A percentile compares a stretch with the other conserved stretches of the same genome.
Conservation (phyloP, 2,329 filamentous ascomycete species). For the Zarea fungicola region DNA sequence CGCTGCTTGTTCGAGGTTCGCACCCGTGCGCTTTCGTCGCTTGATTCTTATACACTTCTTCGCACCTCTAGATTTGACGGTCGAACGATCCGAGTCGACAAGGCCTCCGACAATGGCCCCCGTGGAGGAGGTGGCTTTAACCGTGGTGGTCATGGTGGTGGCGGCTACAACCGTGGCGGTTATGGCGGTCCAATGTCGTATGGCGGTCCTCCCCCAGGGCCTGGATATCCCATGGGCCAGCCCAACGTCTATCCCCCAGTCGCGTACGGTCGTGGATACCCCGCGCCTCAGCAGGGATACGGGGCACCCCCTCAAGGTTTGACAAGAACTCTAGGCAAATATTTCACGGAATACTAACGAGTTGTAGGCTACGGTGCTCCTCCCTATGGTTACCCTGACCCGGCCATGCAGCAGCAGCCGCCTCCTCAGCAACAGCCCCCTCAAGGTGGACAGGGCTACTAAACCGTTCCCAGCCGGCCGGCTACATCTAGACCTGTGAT, state of each 20-base stretch:
- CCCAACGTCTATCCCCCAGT: conserved; percentile 34
- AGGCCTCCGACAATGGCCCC: conserved; percentile 75
- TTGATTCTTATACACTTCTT: conserved; percentile 14
- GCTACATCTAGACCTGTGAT: neutral
- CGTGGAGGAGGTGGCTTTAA: conserved; percentile 52
- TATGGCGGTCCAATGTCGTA: conserved; percentile 39
- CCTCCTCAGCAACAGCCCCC: conserved; percentile 23
- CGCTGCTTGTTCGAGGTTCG: conserved; percentile 13
- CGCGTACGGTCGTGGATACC: conserved; percentile 35
- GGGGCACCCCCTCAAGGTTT: conserved; percentile 37
- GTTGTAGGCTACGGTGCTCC: conserved; percentile 32
- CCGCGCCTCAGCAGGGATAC: conserved; percentile 31
- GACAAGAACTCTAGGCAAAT: conserved; percentile 15
- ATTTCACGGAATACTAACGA: conserved; percentile 7
- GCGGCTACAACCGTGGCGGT: conserved; percentile 35
- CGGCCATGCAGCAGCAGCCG: conserved; percentile 35
- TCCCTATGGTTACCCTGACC: conserved; percentile 45
- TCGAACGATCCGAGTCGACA: conserved; percentile 90
- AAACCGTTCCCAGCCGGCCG: conserved; percentile 15
- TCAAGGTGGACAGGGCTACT: conserved; percentile 37
- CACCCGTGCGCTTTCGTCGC: conserved; percentile 11
- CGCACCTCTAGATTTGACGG: conserved; percentile 73
- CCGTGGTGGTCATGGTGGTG: conserved; percentile 34
- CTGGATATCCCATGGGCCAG: conserved; percentile 28
- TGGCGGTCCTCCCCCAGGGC: conserved; percentile 32